Base-by-base conservation (phyloP, 2,329 filamentous ascomycete genomes). In the Aciculosporium take region DNA sequence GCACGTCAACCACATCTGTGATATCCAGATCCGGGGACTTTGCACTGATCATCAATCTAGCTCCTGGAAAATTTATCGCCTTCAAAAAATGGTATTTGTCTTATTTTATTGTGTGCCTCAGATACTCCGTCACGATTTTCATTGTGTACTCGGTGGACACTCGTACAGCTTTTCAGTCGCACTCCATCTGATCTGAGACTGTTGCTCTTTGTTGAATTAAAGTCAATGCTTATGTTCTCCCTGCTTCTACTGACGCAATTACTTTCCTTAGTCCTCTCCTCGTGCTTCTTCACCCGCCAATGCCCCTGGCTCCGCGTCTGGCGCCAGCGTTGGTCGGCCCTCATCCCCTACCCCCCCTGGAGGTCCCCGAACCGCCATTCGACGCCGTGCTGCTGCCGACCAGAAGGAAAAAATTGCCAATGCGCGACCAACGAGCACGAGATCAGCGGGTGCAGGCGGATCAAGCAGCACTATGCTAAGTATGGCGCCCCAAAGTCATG, bases 391-490 rank as follows among this genome's bases (percentile, higher is more conserved):
- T 33, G 91, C 91, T 24, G 89, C 89, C 55, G 91, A 96, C 63
- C 84, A 94, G 69, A 94, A 94, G 66, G 91, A 96, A 68, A 91
- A 93, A 68, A 78, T 89, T 54, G 88, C 89, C 57, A 98, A 94
- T 81, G 83, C 78, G 51, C 76, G 91, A 53, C 91, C 91, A 39
- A 84, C 81, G 62, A 94, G 84, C 69, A 98, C 91, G 51, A 78
- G 91, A 56, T 80, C 89, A 30, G 91, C 91, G 27, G 91, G 91
- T 53, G 91, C 91, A 15, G 91, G 91, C 52, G 91, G 91, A 51
- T 95, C 87, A 61, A 94, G 83, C 64, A 94, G 86, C 69, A 98
- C 91, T 40, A 98, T 98, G 91, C 73, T 98, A 70, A 89, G 88
- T 86, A 81, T 52, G 82, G 76, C 20, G 80, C 51, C 81, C 76